Base-by-base conservation (phyloP, 2,329 filamentous ascomycete genomes). In the Epichloe glyceriae region DNA sequence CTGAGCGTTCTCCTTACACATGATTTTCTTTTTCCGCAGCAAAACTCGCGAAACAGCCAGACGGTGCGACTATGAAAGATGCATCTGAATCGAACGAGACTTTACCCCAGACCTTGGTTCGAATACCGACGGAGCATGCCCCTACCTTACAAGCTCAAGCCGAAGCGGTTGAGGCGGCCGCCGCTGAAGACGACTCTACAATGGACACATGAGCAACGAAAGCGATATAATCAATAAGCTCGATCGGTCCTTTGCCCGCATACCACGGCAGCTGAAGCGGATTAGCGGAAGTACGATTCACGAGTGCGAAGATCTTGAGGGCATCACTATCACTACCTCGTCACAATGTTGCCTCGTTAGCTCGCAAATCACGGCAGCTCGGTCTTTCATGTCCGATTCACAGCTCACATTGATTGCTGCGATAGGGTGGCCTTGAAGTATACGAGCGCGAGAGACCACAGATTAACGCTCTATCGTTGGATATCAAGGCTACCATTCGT, bases 91-190 rank as follows among this genome's bases (percentile, higher is more conserved):
- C 73, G 48, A 58, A 69, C 50, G 60, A 74, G n/a, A 69, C 78
- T 40, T 71, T 93, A 40, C 88, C 88, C 2, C 85, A 91, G 62
- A 91, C 87, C 17, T 74, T 94, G 15, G 88, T 94, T 37, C 80
- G 88, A 55, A 91, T 93, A 57, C 88, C 88, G 1, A 89, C 86
- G 15, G 85, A 91, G 57, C 86, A 90, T 66, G 81, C 80, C 12
- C 80, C 80, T 26, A 70, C 78, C 22, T 64, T 85, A 6, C 80
- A 83, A 56, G 79, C 78, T 19, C 78, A 81, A 46, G 72, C 77
- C 14, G 78, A 81, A 39, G 74, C 68, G 4, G 72, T 68, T 3
- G 67, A 73, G 51, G 74, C 67, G 11, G 64, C 66, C 3, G 62
- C 72, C 37, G 69, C 67, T n/a, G 71, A 70, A 41, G 67, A 66